A percentile compares a stretch with the other conserved stretches of the same genome.
phyloP scores from a whole-genome alignment of 768 basidiomycete genomes.

The Tricholoma sp. region DNA sequence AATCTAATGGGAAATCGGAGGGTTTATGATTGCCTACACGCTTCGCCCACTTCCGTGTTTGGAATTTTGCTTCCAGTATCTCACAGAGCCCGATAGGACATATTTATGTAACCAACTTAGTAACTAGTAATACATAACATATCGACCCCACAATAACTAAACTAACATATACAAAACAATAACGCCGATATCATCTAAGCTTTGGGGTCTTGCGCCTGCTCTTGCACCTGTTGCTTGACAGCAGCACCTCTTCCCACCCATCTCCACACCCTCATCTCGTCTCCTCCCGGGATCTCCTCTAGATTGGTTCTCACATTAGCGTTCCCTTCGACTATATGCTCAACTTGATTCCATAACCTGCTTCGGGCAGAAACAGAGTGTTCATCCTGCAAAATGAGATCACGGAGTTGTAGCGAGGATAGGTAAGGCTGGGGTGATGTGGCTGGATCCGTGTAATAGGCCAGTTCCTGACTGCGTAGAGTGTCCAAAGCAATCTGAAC shows the following conservation, averaged over 20 bases:
- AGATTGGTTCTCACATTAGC: constrained; percentile 83
- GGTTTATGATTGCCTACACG: not conserved
- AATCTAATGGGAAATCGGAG: not conserved
- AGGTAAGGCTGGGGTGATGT: constrained; percentile 70
- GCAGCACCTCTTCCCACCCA: constrained; percentile 65
- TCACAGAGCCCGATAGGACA: not conserved
- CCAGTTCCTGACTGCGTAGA: constrained; percentile 77
- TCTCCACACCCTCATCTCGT: constrained; percentile 86
- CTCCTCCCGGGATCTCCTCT: constrained; percentile 80
- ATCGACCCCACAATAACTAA: not conserved
- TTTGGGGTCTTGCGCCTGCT: not conserved
- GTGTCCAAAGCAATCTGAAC: constrained; percentile 78
- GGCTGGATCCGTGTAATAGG: constrained; percentile 79
- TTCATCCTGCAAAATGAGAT: constrained; percentile 77
- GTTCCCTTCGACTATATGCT: constrained; percentile 83
- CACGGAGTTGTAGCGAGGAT: constrained; percentile 83
- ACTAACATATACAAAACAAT: not conserved
- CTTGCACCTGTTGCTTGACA: constrained; percentile 12
- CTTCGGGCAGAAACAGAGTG: constrained; percentile 64
- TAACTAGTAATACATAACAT: not conserved
- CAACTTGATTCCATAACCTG: constrained; percentile 78
- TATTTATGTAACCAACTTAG: not conserved
- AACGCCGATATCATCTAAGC: not conserved
- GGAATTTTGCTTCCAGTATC: not conserved
- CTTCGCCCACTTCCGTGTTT: not conserved